Conservation (phyloP, 768 basidiomycete species). For the Lenzites betulinus region DNA sequence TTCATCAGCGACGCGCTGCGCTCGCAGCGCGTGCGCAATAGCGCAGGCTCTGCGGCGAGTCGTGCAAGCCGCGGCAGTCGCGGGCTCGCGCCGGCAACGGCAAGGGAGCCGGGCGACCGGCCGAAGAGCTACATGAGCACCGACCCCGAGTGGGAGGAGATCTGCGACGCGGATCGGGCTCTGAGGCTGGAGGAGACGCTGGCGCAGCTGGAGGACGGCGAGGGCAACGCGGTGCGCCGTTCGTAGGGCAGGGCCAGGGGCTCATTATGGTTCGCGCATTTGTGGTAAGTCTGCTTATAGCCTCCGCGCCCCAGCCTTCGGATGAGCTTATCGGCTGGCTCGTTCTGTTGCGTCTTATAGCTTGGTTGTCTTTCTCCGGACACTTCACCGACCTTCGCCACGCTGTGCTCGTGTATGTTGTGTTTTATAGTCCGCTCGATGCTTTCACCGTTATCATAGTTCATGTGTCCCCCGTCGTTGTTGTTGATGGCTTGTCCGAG, state of each 20-base stretch:
- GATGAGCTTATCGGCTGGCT: background rate
- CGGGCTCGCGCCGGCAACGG: constrained; percentile 28
- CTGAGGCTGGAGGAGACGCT: constrained; percentile 58
- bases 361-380: constrained; percentile 1
- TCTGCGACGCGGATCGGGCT: constrained; percentile 55
- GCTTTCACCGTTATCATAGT: too few species aligned
- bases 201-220: constrained; percentile 38
- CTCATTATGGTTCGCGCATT: constrained; percentile 5
- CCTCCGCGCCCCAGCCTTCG: background rate
- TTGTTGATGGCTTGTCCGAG: too few species aligned
- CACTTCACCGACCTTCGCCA: background rate
- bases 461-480: too few species aligned
- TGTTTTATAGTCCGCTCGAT: background rate
- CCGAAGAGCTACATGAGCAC: constrained; percentile 57
- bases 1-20: constrained; percentile 50
- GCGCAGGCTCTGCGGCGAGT: constrained; percentile 12
- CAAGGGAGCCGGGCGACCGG: constrained; percentile 35
- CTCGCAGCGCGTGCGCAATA: constrained; percentile 40
- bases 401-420: constrained; percentile 14
- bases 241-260: constrained; percentile 2
- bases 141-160: constrained; percentile 60
- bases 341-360: background rate
- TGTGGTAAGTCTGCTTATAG: constrained; percentile 4
- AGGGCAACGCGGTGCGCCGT: too few species aligned
- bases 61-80: constrained; percentile 11